Evolutionary conservation across 2,329 filamentous ascomycete genomes (phyloP), one percentile per base, ranked within the genome.

Genomic region (Aspergillus sp.): DNA sequence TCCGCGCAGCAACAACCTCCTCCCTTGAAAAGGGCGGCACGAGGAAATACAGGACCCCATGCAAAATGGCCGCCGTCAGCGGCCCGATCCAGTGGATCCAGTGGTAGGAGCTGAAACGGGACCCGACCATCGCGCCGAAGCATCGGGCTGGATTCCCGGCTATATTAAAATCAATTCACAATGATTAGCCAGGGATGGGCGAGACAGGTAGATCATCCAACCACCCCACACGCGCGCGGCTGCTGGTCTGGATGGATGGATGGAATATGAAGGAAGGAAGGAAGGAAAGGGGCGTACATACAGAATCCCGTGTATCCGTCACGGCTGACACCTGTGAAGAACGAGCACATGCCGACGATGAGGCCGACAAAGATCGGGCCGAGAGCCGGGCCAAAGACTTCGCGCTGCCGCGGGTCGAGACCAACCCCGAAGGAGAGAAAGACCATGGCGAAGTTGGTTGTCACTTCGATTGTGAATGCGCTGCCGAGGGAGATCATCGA

Each of bases 341-440:
- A 56, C 8, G 53, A 48, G 17, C 53, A 56, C 43, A 79, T 60
- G 0, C 77, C 80, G 7, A 81, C 62, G 0, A 72, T 71, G 28
- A 80, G 62, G 6, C 82, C 80, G 22, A 85, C 82, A 6, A 86
- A 71, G 25, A 83, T 75, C 0, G 83, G 83, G 0, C 79, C 79
- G 3, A 84, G 68, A 0, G 82, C 79, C 2, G 81, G 81, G 0
- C 84, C 84, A 63, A 82, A 84, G 4, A 83, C 70, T 11, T 78
- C 70, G 2, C 74, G 75, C 66, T 86, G 83, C 2, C 83, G 73
- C 2, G 84, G 84, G 68, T 86, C 84, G 3, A 86, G 73, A 11
- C 82, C 84, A 7, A 84, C 80, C 0, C 83, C 82, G 64, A 84
- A 85, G 0, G 82, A 77, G 19, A 85, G 74, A 64, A 83, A 79